These are phyloP conservation scores for Penicillium psychrosexuale DNA, from an alignment of 2,329 filamentous ascomycete species.

Conservation along the genomic window DNA sequence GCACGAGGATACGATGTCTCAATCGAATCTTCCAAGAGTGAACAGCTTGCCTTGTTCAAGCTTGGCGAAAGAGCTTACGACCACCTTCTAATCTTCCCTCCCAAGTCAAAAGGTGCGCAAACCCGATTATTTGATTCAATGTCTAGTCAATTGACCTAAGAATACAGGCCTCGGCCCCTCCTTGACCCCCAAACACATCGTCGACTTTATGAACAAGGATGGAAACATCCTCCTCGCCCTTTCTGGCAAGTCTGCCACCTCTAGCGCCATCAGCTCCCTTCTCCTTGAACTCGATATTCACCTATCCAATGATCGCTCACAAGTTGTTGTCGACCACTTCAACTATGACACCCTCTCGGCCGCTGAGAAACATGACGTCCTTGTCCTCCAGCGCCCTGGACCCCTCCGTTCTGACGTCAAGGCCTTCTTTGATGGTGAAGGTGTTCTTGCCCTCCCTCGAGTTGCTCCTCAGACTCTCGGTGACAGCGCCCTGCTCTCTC, in stretches of 20 bases:
- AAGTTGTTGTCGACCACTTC: constrained; percentile 92
- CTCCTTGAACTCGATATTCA: constrained; percentile 86
- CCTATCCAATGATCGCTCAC: constrained; percentile 79
- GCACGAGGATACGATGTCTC: constrained; percentile 77
- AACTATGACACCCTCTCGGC: constrained; percentile 78
- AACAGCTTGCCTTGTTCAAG: constrained; percentile 72
- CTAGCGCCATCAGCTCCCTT: constrained; percentile 70
- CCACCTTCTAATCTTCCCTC: constrained; percentile 83
- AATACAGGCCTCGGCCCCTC: constrained; percentile 75
- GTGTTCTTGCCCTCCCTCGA: constrained; percentile 75
- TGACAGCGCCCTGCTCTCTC: constrained; percentile 69
- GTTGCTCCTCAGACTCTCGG: constrained; percentile 80
- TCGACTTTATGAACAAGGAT: constrained; percentile 86
- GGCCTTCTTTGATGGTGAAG: constrained; percentile 70
- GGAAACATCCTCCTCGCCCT: constrained; percentile 89
- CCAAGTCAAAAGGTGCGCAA: constrained; percentile 75
- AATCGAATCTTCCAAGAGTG: constrained; percentile 80
- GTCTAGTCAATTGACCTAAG: constrained; percentile 25
- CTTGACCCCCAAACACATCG: constrained; percentile 77
- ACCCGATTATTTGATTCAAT: background rate
- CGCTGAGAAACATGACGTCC: constrained; percentile 79
- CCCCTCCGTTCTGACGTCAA: constrained; percentile 66
- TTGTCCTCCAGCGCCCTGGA: constrained; percentile 70
- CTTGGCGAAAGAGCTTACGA: constrained; percentile 87
- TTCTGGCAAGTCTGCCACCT: constrained; percentile 66